phyloP scores from a whole-genome alignment of 371 early-diverging fungal species.

The Mucor sp. region DNA sequence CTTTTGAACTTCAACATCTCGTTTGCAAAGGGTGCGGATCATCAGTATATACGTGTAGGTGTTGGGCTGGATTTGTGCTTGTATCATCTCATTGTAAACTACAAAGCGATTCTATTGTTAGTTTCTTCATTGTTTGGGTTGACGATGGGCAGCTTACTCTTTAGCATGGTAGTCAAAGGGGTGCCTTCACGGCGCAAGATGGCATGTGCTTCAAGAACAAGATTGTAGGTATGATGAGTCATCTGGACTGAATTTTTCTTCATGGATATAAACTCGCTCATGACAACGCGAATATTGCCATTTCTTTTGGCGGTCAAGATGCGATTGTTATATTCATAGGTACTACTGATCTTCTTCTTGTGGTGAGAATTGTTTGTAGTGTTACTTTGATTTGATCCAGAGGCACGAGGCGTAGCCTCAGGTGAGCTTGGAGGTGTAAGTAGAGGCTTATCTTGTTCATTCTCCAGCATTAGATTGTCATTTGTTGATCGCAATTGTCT shows the following conservation, averaged over 20 bases:
- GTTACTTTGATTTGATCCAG: not conserved
- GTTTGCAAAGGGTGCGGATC: slow-evolving; percentile 43
- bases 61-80: slow-evolving; percentile 32
- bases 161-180: slow-evolving; percentile 33
- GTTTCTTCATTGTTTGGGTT: not conserved
- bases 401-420: not conserved
- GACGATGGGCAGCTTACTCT: slow-evolving; percentile 22
- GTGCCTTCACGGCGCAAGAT: slow-evolving; percentile 46
- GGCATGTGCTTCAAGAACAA: slow-evolving; percentile 46
- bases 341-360: slow-evolving; percentile 7
- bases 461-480: not conserved
- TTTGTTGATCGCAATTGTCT: not conserved
- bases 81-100: slow-evolving; percentile 53
- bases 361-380: not conserved
- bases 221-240: slow-evolving; percentile 50
- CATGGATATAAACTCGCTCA: slow-evolving; percentile 33
- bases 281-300: slow-evolving; percentile 39
- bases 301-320: slow-evolving; percentile 37
- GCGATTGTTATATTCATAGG: slow-evolving; percentile 26
- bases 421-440: slow-evolving; percentile 15
- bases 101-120: not conserved
- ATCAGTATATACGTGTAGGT: slow-evolving; percentile 39
- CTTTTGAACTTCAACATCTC: slow-evolving; percentile 54
- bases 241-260: slow-evolving; percentile 30
- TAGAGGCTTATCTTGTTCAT: not conserved